These are phyloP conservation scores for Eucalyptus decipiens DNA, from an alignment of 345 rosid species.

Conservation along the genomic window DNA sequence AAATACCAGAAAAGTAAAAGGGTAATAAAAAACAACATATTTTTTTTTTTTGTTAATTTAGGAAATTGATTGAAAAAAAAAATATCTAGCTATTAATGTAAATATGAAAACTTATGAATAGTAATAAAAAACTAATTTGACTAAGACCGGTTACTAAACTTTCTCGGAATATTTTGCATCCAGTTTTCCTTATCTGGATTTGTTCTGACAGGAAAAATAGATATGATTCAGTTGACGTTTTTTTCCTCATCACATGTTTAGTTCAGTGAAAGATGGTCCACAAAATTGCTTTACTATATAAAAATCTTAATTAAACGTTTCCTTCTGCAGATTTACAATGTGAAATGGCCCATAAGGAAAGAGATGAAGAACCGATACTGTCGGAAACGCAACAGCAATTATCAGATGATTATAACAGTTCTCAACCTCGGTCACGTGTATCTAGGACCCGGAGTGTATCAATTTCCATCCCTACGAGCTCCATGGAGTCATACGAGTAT, in stretches of 20 bases:
- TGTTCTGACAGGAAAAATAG: background rate
- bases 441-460: background rate
- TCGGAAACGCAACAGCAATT: constrained; percentile 11
- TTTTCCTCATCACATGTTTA: background rate
- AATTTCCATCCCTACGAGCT: no score
- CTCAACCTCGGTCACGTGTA: constrained; percentile 17
- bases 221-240: background rate
- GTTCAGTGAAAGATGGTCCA: background rate
- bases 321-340: background rate
- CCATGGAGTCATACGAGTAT: no score
- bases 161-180: background rate
- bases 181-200: background rate
- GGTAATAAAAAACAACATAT: no score
- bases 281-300: background rate
- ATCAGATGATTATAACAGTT: constrained; percentile 8
- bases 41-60: no score
- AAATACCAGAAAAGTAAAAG: no score
- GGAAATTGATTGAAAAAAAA: no score
- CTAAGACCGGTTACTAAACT: background rate
- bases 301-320: background rate
- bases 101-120: no score
- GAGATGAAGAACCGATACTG: constrained; percentile 57
- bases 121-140: no score
- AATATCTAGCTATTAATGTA: no score
- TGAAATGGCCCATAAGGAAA: constrained; percentile 38